These are phyloP conservation scores for Aspergillus aculeatus DNA, from an alignment of 2,329 filamentous ascomycete species.

Conservation along the genomic window DNA sequence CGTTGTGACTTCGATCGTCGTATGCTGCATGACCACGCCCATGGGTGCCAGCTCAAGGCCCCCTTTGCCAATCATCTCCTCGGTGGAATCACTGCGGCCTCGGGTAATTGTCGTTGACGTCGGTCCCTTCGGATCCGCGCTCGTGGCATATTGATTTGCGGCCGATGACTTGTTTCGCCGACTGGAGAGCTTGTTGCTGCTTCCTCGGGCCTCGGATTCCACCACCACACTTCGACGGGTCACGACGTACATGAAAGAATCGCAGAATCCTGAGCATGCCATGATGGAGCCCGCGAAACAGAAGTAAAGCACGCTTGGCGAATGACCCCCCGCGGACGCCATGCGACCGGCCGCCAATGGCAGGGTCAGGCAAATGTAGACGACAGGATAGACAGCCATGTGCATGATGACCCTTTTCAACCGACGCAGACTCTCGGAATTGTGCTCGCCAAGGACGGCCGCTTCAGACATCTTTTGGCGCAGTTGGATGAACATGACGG, in stretches of 20 bases:
- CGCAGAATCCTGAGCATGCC: constrained; percentile 1
- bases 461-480: constrained; percentile 3
- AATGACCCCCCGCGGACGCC: constrained; percentile 1
- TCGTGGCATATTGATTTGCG: not conserved
- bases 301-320: constrained; percentile 2
- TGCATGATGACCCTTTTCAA: constrained; percentile 4
- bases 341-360: constrained; percentile 4
- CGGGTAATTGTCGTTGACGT: constrained; percentile 4
- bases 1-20: constrained; percentile 3
- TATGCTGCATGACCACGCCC: constrained; percentile 5
- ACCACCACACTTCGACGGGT: constrained; percentile 3
- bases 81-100: constrained; percentile 3
- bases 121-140: not conserved
- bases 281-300: not conserved
- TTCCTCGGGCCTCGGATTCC: constrained; percentile 2
- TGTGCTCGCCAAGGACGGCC: constrained; percentile 4
- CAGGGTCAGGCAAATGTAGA: constrained; percentile 1
- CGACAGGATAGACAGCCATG: constrained; percentile 2
- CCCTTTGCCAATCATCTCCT: constrained; percentile 6
- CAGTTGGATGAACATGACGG: constrained; percentile 2
- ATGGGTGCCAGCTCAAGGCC: constrained; percentile 6
- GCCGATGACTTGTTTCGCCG: constrained; percentile 2
- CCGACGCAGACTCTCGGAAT: constrained; percentile 4
- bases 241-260: constrained; percentile 3
- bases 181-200: constrained; percentile 6